Percentiles rank a stretch among this genome's conserved stretches.
phyloP scores from a whole-genome alignment of 345 rosid genomes.

The Brassica incana region DNA sequence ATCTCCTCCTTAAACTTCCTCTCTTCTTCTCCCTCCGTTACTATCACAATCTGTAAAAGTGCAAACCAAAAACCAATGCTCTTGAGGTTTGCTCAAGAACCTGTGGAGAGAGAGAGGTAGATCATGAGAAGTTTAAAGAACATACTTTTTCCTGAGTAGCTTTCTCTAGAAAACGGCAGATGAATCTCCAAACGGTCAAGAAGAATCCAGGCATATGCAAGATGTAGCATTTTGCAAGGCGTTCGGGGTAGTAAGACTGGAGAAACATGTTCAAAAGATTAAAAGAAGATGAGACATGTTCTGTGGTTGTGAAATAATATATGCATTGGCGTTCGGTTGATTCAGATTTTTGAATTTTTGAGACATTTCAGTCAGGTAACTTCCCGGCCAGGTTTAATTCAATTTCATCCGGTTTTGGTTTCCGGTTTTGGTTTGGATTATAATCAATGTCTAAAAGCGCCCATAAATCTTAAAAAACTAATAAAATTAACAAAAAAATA shows the following conservation, averaged over 20 bases:
- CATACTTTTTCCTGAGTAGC: constrained; percentile 79
- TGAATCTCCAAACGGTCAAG: constrained; percentile 66
- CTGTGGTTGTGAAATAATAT: too few relatives aligned
- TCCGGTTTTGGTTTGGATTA: too few relatives aligned
- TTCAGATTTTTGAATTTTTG: too few relatives aligned
- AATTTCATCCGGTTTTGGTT: too few relatives aligned
- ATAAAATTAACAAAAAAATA: too few relatives aligned
- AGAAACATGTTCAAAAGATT: not conserved
- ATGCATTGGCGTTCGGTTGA: too few relatives aligned
- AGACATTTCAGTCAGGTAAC: too few relatives aligned
- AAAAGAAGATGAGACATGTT: not conserved
- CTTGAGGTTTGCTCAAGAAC: not conserved
- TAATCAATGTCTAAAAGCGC: too few relatives aligned
- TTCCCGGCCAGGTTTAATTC: too few relatives aligned
- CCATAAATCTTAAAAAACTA: too few relatives aligned
- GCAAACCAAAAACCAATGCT: not conserved
- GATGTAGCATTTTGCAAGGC: constrained; percentile 65
- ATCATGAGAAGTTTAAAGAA: not conserved
- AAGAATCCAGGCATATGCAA: constrained; percentile 84
- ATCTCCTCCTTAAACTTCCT: constrained; percentile 45
- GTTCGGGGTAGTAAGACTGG: constrained; percentile 94
- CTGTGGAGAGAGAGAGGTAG: not conserved
- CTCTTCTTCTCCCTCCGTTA: constrained; percentile 56
- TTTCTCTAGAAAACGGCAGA: constrained; percentile 83
- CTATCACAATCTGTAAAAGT: constrained; percentile 61